phyloP scores from a whole-genome alignment of 805 yeast species.

The Brettanomyces bruxellensis region DNA sequence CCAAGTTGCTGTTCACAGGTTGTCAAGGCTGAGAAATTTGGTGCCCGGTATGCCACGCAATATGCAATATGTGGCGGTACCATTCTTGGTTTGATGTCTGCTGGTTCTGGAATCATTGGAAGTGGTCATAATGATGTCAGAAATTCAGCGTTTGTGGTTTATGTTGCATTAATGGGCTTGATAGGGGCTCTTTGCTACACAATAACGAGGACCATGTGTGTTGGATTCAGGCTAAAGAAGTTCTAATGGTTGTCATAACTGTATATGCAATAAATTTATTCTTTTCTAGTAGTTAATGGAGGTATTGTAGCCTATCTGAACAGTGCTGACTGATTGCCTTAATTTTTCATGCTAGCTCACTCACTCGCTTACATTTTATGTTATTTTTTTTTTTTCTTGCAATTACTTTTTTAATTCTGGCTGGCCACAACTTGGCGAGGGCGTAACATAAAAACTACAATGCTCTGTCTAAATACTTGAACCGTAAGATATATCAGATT shows the following conservation, averaged over 20 bases:
- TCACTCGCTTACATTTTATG: no score
- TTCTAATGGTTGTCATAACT: background rate
- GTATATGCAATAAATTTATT: no score
- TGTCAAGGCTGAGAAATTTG: conserved; percentile 48
- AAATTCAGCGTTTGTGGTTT: conserved; percentile 8
- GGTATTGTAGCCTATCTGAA: no score
- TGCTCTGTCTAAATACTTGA: no score
- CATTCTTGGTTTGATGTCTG: conserved; percentile 33
- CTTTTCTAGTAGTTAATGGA: no score
- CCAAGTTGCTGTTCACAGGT: conserved; percentile 55
- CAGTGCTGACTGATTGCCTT: no score
- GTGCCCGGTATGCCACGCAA: conserved; percentile 54
- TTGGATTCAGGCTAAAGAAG: conserved; percentile 3
- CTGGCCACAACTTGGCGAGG: no score
- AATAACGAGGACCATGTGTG: conserved; percentile 2
- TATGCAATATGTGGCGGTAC: conserved; percentile 33
- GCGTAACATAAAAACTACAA: no score
- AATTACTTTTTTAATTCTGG: no score
- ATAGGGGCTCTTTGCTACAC: conserved; percentile 3
- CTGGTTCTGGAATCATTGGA: conserved; percentile 18
- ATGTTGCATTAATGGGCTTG: conserved; percentile 6
- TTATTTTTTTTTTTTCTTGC: no score
- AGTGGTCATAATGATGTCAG: conserved; percentile 4
- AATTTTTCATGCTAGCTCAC: no score
- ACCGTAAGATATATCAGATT: no score